phyloP scores from a whole-genome alignment of 139 green algal genomes.

The Spirogloea muscicola region DNA sequence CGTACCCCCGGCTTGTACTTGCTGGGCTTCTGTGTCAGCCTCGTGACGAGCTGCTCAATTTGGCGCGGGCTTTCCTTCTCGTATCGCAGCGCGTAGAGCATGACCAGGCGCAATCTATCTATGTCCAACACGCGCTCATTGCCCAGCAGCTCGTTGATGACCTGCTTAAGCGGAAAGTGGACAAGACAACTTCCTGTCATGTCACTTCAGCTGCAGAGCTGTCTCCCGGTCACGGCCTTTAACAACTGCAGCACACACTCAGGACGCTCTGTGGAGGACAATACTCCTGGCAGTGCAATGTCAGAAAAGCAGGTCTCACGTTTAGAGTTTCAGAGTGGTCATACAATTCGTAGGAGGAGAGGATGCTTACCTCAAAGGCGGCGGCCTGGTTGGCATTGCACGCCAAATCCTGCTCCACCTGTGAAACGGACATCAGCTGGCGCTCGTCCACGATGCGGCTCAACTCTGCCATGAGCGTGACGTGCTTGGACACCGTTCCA shows the following conservation, averaged over 20 bases:
- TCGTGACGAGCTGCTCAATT: conserved; percentile 42
- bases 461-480: conserved; percentile 50
- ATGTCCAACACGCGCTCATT: conserved; percentile 45
- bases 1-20: conserved; percentile 29
- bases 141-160: background rate
- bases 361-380: conserved; percentile 42
- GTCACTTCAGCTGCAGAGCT: background rate
- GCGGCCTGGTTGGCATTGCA: conserved; percentile 59
- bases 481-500: conserved; percentile 55
- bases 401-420: conserved; percentile 86
- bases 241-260: background rate
- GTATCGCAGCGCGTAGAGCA: conserved; percentile 78
- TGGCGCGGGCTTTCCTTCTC: conserved; percentile 66
- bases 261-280: background rate
- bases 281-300: background rate
- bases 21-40: conserved; percentile 17
- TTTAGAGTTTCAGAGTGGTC: no score
- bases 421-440: conserved; percentile 54
- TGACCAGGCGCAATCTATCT: conserved; percentile 71
- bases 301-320: no score
- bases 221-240: background rate
- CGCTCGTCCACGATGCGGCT: conserved; percentile 31
- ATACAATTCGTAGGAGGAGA: background rate
- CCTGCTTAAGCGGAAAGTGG: background rate
- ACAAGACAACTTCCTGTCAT: background rate